A percentile compares a stretch with the other conserved stretches of the same genome.
Conservation (phyloP, 352 stramenopile genomes). For the Globisporangium megalacanthum region DNA sequence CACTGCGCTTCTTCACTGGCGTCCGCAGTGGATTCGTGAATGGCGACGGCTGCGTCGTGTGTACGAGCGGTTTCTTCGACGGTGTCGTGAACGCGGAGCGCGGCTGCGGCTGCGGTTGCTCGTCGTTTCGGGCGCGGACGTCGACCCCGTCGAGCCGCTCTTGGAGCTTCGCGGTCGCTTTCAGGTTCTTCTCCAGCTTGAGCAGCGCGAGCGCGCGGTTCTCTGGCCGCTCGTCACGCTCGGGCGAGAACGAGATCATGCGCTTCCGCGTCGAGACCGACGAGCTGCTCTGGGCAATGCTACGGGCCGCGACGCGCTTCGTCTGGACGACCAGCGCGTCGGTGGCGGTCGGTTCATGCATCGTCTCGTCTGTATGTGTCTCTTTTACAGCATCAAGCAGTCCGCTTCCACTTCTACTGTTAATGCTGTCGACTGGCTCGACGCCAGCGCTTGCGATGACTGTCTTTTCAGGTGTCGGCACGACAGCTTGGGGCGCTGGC, state of each 20-base stretch:
- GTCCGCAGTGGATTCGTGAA: conserved; percentile 1
- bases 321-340: conserved; percentile 2
- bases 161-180: conserved; percentile 63
- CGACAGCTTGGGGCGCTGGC: conserved; percentile 13
- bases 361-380: too few relatives aligned
- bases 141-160: conserved; percentile 42
- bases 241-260: conserved; percentile 79
- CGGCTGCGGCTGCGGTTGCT: not conserved
- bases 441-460: conserved; percentile 8
- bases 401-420: too few relatives aligned
- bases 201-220: conserved; percentile 45
- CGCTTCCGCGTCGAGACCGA: conserved; percentile 59
- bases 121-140: conserved; percentile 9
- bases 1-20: too few relatives aligned
- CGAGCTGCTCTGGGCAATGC: conserved; percentile 71
- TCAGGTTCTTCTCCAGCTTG: conserved; percentile 68
- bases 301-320: conserved; percentile 24
- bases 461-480: conserved; percentile 28
- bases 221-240: conserved; percentile 46
- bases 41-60: conserved; percentile 5
- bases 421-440: not conserved
- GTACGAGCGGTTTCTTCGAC: conserved; percentile 6
- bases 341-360: not conserved
- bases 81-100: conserved; percentile 14
- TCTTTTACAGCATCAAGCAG: too few relatives aligned